phyloP scores from a whole-genome alignment of 2,329 filamentous ascomycete species.

The Neonectria sp. region DNA sequence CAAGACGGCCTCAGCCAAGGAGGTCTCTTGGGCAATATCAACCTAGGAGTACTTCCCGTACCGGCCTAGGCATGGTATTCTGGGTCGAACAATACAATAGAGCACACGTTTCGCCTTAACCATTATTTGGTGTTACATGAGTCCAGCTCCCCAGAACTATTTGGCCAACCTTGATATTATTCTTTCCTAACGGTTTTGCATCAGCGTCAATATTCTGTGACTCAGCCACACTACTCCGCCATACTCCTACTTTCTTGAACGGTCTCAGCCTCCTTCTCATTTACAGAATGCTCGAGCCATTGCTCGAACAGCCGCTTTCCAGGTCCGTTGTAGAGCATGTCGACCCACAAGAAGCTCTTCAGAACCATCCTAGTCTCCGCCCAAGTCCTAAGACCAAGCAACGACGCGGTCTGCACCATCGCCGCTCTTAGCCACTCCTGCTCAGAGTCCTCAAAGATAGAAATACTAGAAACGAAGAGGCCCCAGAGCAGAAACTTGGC shows the following conservation, averaged over 20 bases:
- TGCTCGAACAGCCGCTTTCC: slow-evolving; percentile 13
- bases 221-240: neutral
- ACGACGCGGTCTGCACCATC: slow-evolving; percentile 7
- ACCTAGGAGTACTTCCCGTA: neutral
- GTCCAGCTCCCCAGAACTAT: too few species aligned
- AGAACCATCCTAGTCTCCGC: slow-evolving; percentile 11
- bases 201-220: neutral
- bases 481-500: slow-evolving; percentile 26
- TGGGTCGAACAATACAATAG: neutral
- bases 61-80: neutral
- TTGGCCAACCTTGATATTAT: neutral
- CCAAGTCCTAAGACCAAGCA: slow-evolving; percentile 16
- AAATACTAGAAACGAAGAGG: slow-evolving; percentile 18
- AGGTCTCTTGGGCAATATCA: neutral
- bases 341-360: slow-evolving; percentile 25
- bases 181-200: neutral
- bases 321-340: slow-evolving; percentile 17
- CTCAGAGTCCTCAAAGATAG: slow-evolving; percentile 32
- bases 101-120: neutral
- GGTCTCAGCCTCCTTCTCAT: neutral
- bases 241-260: neutral
- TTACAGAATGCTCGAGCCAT: neutral
- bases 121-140: neutral
- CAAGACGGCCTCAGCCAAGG: neutral
- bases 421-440: slow-evolving; percentile 23